Conservation (phyloP, 1,284 basidiomycete species). For the Xerocomus minutiporus region DNA sequence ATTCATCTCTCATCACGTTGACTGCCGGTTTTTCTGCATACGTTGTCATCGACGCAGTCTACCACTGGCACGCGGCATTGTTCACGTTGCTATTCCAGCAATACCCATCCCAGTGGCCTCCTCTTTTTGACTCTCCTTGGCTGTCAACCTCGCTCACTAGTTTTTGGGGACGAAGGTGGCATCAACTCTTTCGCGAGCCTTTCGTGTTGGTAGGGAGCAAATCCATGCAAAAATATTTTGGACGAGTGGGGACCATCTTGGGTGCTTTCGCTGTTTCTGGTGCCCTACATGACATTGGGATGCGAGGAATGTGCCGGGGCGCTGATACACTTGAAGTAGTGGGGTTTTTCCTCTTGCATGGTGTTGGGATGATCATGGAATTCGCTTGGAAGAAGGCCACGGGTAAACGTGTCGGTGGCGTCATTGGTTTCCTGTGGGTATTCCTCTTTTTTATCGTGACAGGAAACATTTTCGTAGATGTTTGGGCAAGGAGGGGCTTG, state of each 20-base stretch:
- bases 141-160: slow-evolving; percentile 35
- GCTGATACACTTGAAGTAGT: slow-evolving; percentile 41
- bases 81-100: slow-evolving; percentile 39
- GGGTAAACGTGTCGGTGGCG: slow-evolving; percentile 42
- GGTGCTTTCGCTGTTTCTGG: not conserved
- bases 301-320: slow-evolving; percentile 34
- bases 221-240: not conserved
- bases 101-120: slow-evolving; percentile 38
- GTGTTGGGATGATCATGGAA: slow-evolving; percentile 49
- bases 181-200: slow-evolving; percentile 39
- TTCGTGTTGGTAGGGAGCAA: not conserved
- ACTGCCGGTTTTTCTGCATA: slow-evolving; percentile 42
- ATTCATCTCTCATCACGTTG: slow-evolving; percentile 39
- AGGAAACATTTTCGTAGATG: slow-evolving; percentile 47
- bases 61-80: slow-evolving; percentile 43
- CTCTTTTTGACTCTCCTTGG: slow-evolving; percentile 40
- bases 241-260: not conserved
- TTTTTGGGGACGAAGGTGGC: slow-evolving; percentile 47
- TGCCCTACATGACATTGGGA: not conserved
- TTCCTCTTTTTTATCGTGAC: slow-evolving; percentile 42
- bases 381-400: slow-evolving; percentile 38
- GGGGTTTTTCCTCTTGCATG: slow-evolving; percentile 57
- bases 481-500: slow-evolving; percentile 45
- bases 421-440: slow-evolving; percentile 49
- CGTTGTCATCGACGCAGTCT: slow-evolving; percentile 39